Percentiles rank a stretch among this genome's conserved stretches.
Conservation (phyloP, 495 filamentous ascomycete genomes). For the Amniculicola lignicola region DNA sequence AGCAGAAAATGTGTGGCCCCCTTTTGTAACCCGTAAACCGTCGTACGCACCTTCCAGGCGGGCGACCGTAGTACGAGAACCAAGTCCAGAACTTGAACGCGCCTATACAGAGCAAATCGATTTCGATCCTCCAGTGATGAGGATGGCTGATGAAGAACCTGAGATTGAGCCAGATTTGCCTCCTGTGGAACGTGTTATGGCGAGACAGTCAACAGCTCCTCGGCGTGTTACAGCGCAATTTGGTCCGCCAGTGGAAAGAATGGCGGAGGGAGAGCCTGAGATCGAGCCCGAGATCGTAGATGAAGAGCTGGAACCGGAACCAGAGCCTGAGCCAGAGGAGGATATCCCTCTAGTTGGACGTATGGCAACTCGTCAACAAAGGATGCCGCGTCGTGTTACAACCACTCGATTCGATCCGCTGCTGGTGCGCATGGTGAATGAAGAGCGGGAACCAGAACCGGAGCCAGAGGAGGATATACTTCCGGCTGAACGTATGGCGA, state of each 20-base stretch:
- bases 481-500: too few relatives aligned
- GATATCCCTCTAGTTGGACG: not conserved
- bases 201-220: not conserved
- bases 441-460: too few relatives aligned
- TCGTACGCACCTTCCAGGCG: not conserved
- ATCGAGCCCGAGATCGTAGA: not conserved
- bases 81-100: not conserved
- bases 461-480: not conserved
- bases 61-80: not conserved
- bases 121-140: constrained; percentile 1
- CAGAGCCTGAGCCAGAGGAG: not conserved
- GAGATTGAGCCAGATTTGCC: not conserved
- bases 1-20: not conserved
- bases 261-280: not conserved
- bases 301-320: not conserved
- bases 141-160: constrained; percentile 3
- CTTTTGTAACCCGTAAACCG: not conserved
- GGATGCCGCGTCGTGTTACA: not conserved
- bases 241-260: not conserved
- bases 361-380: not conserved
- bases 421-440: not conserved
- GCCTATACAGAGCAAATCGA: constrained; percentile 1
- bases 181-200: not conserved
- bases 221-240: too few relatives aligned
- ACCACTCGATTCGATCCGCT: not conserved